Conservation (phyloP, 2,329 filamentous ascomycete genomes). For the Ceratocystis ficicola region DNA sequence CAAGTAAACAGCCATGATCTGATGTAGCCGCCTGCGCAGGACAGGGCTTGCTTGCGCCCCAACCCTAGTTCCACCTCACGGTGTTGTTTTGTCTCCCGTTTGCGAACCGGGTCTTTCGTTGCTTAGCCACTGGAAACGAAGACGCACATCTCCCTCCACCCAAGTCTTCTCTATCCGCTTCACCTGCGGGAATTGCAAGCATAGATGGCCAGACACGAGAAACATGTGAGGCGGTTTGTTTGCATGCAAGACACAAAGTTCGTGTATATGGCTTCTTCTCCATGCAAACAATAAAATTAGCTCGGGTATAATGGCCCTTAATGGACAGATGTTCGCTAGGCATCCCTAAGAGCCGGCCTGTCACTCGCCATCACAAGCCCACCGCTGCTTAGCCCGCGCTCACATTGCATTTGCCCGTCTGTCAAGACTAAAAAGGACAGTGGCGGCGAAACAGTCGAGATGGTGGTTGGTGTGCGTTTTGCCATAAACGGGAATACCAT, state of each 20-base stretch:
- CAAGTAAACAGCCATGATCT: background rate
- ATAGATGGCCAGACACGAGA: background rate
- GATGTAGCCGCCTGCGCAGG: background rate
- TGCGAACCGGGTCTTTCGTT: background rate
- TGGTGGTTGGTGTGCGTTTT: background rate
- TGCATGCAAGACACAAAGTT: background rate
- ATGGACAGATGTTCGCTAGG: too few relatives aligned
- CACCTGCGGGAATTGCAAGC: background rate
- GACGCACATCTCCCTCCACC: background rate
- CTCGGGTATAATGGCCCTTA: background rate
- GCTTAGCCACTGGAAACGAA: background rate
- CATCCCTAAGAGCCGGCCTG: background rate
- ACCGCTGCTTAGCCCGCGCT: background rate
- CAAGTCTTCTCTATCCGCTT: background rate
- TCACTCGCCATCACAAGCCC: background rate
- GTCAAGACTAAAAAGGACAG: conserved; percentile 2
- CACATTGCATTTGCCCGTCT: background rate
- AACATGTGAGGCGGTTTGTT: background rate
- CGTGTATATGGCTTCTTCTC: background rate
- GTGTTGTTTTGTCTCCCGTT: background rate
- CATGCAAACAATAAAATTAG: background rate
- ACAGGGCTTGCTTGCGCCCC: conserved; percentile 3
- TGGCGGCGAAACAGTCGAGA: background rate
- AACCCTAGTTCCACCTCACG: background rate
- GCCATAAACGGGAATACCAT: background rate